Evolutionary conservation across 805 yeast species (phyloP).

Genomic region (Candida sakaeoensis): DNA sequence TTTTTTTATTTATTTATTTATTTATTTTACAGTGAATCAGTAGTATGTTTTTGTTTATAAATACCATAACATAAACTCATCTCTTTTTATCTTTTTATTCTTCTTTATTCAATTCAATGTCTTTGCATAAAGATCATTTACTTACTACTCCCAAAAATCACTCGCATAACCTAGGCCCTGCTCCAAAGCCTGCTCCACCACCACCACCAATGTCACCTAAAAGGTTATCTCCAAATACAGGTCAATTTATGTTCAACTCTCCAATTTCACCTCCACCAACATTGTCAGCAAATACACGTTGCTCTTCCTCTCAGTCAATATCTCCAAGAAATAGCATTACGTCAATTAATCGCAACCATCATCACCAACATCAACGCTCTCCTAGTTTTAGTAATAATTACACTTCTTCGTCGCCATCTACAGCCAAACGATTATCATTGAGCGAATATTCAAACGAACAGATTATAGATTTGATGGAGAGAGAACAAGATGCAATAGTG

Average conservation of each 20-base stretch:
- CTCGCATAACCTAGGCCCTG: background rate
- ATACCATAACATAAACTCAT: background rate
- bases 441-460: slow-evolving; percentile 33
- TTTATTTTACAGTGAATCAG: background rate
- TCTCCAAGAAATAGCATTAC: slow-evolving; percentile 11
- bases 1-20: too few species aligned
- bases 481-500: slow-evolving; percentile 75
- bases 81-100: background rate
- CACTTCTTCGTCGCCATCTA: slow-evolving; percentile 4
- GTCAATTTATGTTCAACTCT: background rate
- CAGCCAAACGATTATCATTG: slow-evolving; percentile 5
- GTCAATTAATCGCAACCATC: background rate
- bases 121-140: background rate
- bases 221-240: background rate
- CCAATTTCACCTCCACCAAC: slow-evolving; percentile 1
- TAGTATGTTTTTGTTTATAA: background rate
- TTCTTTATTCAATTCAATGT: background rate
- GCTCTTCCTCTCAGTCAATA: slow-evolving; percentile 7
- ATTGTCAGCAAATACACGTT: slow-evolving; percentile 1
- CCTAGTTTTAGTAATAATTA: background rate
- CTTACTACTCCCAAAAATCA: background rate
- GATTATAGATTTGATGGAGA: slow-evolving; percentile 58
- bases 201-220: slow-evolving; percentile 3
- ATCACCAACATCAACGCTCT: slow-evolving; percentile 1
- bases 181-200: slow-evolving; percentile 1